These are phyloP conservation scores for Apiotrichum domesticum DNA, from an alignment of 1,284 basidiomycete genomes.

Conservation along the genomic window DNA sequence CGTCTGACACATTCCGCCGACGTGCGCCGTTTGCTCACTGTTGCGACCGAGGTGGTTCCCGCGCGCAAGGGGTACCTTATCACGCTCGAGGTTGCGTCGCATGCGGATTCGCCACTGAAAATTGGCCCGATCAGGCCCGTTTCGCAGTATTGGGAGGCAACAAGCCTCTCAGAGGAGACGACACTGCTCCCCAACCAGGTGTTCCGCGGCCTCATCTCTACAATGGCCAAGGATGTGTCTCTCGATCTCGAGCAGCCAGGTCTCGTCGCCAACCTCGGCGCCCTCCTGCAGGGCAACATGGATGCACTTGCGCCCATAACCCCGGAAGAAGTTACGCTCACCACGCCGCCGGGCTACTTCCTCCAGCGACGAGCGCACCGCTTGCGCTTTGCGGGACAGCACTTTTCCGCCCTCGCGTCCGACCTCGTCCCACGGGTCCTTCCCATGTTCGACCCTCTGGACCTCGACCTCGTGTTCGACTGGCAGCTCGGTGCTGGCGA, in stretches of 20 bases:
- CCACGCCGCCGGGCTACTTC: conserved; percentile 13
- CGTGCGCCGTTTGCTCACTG: conserved; percentile 13
- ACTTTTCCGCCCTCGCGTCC: conserved; percentile 61
- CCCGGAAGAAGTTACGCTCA: not conserved
- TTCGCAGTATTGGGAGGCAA: conserved; percentile 10
- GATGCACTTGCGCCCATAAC: conserved; percentile 5
- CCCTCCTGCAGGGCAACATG: conserved; percentile 24
- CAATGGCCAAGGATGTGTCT: not conserved
- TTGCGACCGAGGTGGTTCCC: conserved; percentile 4
- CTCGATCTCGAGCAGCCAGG: conserved; percentile 21
- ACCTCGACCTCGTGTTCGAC: conserved; percentile 65
- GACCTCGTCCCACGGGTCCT: conserved; percentile 58
- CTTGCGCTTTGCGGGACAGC: conserved; percentile 37
- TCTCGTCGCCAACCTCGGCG: conserved; percentile 24
- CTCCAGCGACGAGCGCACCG: conserved; percentile 25
- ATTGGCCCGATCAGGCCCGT: not conserved
- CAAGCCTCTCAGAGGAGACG: not conserved
- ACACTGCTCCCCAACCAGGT: conserved; percentile 31
- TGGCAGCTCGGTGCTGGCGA: conserved; percentile 54
- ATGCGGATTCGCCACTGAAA: conserved; percentile 8
- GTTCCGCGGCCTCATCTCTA: conserved; percentile 15
- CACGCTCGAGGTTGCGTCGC: conserved; percentile 5
- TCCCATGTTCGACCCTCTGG: conserved; percentile 66
- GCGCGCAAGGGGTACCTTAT: conserved; percentile 9
- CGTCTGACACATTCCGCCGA: conserved; percentile 15